Base-by-base conservation (phyloP, 1,284 basidiomycete genomes). In the Sphagnurus paluster region DNA sequence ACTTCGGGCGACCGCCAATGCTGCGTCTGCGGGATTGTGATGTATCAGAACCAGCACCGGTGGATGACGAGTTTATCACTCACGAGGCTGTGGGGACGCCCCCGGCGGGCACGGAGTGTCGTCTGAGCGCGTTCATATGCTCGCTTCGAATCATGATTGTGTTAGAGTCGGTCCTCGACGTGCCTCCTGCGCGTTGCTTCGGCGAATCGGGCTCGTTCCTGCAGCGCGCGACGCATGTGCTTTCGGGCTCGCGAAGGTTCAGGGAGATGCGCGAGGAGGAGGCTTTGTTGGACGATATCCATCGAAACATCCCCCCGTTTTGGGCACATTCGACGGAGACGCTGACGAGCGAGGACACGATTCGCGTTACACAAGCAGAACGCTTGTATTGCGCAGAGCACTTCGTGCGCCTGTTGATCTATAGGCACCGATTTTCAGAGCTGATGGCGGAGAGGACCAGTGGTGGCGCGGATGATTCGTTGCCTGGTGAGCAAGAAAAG, bases 11-110 rank as follows among this genome's bases (percentile, higher is more conserved):
- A 17, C 92, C 92, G 16, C 82, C 91, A 1, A 80, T 93, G 72
- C 76, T 95, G 53, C 79, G 91, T 37, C 65, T 93, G 50, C 77
- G 88, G 48, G 92, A 94, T 62, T 93, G 90, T 66, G 92, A 95
- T 61, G 85, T 93, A 10, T 77, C 80, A 5, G 91, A 93, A 63
- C 90, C 91, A 1, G 68, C 82, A 7, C 75, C 87, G 16, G 79
- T 93, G n/a, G 92, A 93, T 61, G 92, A 95, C 63, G 91, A 95
- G 61, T 89, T 79, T 64, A 85, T 94, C 55, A 84, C 87, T 2
- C 76, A 72, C 16, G 90, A 92, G 8, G 78, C 79, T 13, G 69
- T 90, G 30, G 77, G 80, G 14, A 65, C 78, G 1, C 88, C 89
- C 50, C 81, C 87, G 2, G 70, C 77, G 4, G 85, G 86, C 16